Evolutionary conservation across 768 basidiomycete genomes (phyloP).

Genomic region (Suillus subaureus): DNA sequence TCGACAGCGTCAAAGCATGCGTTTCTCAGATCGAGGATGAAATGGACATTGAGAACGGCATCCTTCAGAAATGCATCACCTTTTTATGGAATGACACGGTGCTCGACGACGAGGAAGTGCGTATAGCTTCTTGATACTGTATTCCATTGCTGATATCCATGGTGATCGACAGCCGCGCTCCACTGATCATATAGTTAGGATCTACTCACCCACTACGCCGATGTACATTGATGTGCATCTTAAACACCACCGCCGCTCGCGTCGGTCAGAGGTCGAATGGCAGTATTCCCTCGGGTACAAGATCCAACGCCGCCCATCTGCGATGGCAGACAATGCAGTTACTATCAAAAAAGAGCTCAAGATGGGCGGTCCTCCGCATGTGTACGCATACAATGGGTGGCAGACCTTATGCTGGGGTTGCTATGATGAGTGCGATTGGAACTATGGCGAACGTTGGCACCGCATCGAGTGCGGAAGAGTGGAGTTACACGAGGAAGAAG

Average conservation of each 20-base stretch:
- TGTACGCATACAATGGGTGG: neutral
- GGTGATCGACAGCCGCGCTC: conserved; percentile 6
- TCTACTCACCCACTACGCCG: conserved; percentile 15
- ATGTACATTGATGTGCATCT: conserved; percentile 20
- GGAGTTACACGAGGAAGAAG: neutral
- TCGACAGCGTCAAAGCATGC: neutral
- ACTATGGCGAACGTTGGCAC: neutral
- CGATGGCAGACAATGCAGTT: neutral
- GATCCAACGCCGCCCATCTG: neutral
- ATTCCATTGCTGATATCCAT: neutral
- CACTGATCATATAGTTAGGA: conserved; percentile 5
- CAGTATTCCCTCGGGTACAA: conserved; percentile 17
- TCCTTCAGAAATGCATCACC: conserved; percentile 15
- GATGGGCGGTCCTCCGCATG: neutral
- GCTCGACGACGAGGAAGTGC: conserved; percentile 7
- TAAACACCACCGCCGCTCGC: conserved; percentile 11
- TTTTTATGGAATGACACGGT: neutral
- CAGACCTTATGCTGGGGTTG: neutral
- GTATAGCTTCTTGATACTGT: neutral
- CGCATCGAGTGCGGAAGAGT: neutral
- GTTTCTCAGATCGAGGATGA: conserved; percentile 11
- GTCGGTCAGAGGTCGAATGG: conserved; percentile 9
- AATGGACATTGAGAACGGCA: neutral
- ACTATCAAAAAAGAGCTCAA: neutral
- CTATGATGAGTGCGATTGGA: neutral